These are phyloP conservation scores for Neohortaea acidophila DNA, from an alignment of 495 filamentous ascomycete species.

Conservation along the genomic window DNA sequence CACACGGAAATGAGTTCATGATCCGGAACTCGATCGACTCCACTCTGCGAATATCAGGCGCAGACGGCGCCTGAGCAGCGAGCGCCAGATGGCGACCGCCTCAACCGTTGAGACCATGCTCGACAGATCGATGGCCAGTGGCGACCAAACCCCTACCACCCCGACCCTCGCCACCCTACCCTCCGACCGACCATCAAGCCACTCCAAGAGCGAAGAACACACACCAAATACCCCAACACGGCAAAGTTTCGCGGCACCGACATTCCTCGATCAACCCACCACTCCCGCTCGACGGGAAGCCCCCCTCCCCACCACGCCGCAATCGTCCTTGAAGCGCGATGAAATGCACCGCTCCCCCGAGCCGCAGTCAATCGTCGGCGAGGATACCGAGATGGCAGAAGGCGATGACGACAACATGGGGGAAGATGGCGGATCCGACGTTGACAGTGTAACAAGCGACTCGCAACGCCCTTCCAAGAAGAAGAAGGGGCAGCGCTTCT, in stretches of 20 bases:
- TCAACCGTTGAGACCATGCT: neutral
- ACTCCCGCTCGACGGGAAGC: slow-evolving; percentile 31
- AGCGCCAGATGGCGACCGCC: neutral
- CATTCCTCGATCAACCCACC: slow-evolving; percentile 44
- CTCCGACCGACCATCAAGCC: slow-evolving; percentile 23
- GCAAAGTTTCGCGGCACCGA: slow-evolving; percentile 42
- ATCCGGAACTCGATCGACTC: neutral
- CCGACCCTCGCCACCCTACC: slow-evolving; percentile 37
- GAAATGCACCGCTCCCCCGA: slow-evolving; percentile 49
- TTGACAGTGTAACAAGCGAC: slow-evolving; percentile 56
- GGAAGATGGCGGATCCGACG: slow-evolving; percentile 60
- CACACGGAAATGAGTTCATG: neutral
- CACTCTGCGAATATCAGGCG: neutral
- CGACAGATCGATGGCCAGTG: slow-evolving; percentile 35
- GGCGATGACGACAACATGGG: slow-evolving; percentile 61
- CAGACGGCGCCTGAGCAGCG: no score
- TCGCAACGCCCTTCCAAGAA: slow-evolving; percentile 59
- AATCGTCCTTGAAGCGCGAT: slow-evolving; percentile 34
- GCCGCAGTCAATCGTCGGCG: slow-evolving; percentile 21
- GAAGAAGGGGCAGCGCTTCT: slow-evolving; percentile 94
- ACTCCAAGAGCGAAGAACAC: slow-evolving; percentile 22
- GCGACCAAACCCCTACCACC: slow-evolving; percentile 46
- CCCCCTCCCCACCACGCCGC: slow-evolving; percentile 26
- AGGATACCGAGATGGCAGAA: slow-evolving; percentile 57
- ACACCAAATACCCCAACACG: slow-evolving; percentile 46